phyloP scores from a whole-genome alignment of 2,329 filamentous ascomycete species.

The Aspergillus oerlinghausenensis region DNA sequence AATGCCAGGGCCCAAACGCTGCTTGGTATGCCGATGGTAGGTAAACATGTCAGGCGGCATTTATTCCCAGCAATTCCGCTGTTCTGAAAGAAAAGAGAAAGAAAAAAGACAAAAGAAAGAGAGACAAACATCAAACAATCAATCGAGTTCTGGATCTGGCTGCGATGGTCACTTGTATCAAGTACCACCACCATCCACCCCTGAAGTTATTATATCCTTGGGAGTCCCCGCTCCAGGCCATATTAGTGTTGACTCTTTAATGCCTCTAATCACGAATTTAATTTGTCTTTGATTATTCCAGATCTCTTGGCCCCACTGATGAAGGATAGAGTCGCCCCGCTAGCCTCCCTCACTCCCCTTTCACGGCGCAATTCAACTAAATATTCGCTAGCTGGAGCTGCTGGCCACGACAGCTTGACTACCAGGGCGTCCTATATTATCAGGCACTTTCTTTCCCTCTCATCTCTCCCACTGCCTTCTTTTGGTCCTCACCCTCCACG shows the following conservation, averaged over 20 bases:
- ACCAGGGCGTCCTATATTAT: slow-evolving; percentile 16
- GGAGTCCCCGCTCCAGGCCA: neutral
- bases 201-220: neutral
- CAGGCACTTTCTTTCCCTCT: slow-evolving; percentile 8
- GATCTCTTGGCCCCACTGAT: slow-evolving; percentile 17
- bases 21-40: neutral
- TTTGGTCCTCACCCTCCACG: slow-evolving; percentile 11
- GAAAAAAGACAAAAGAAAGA: no score
- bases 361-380: neutral
- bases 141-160: no score
- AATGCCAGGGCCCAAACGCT: neutral
- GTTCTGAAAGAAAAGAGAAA: neutral
- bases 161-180: neutral
- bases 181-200: neutral
- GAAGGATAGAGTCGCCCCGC: slow-evolving; percentile 8
- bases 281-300: slow-evolving; percentile 17
- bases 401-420: neutral
- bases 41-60: neutral
- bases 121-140: neutral
- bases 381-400: slow-evolving; percentile 3
- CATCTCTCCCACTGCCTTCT: slow-evolving; percentile 12
- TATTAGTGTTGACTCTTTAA: neutral
- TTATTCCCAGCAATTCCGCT: no score
- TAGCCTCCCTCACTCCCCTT: neutral
- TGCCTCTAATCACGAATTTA: slow-evolving; percentile 2